Conservation (phyloP, 257 asterid species). For the Forsythia suspensa region DNA sequence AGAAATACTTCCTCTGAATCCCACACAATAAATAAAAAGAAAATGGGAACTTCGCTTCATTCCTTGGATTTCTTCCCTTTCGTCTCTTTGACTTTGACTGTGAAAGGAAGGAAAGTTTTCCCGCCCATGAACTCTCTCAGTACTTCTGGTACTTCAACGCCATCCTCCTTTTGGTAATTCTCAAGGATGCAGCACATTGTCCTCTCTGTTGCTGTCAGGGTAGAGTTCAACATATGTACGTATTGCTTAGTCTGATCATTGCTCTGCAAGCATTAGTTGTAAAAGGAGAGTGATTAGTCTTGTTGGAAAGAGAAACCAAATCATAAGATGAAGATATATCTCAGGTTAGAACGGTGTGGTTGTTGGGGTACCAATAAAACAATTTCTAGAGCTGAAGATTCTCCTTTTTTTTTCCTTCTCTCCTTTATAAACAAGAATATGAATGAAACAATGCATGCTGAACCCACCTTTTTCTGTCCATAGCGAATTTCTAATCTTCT, state of each 20-base stretch:
- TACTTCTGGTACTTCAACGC: conserved; percentile 84
- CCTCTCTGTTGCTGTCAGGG: conserved; percentile 96
- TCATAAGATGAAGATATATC: neutral
- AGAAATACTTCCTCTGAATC: neutral
- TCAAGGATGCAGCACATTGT: conserved; percentile 89
- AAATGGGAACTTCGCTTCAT: neutral
- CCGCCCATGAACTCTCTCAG: conserved; percentile 75
- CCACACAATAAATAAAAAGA: neutral
- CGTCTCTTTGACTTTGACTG: conserved; percentile 54
- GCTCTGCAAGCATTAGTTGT: conserved; percentile 47
- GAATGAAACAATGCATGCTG: neutral
- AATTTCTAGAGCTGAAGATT: too few relatives aligned
- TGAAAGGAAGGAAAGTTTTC: conserved; percentile 67
- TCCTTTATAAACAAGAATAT: neutral
- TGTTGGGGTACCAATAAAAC: too few relatives aligned
- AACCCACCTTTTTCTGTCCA: conserved; percentile 82
- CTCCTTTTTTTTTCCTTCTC: too few relatives aligned
- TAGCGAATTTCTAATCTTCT: conserved; percentile 82
- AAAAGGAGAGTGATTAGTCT: neutral
- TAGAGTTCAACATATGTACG: conserved; percentile 88
- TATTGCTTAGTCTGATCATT: conserved; percentile 75
- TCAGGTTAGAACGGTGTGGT: too few relatives aligned
- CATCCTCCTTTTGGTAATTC: conserved; percentile 84
- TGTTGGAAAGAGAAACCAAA: neutral
- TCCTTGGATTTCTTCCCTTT: conserved; percentile 67